These are phyloP conservation scores for Cinnamomum chago DNA, from an alignment of 164 flowering plant genomes.

Conservation along the genomic window DNA sequence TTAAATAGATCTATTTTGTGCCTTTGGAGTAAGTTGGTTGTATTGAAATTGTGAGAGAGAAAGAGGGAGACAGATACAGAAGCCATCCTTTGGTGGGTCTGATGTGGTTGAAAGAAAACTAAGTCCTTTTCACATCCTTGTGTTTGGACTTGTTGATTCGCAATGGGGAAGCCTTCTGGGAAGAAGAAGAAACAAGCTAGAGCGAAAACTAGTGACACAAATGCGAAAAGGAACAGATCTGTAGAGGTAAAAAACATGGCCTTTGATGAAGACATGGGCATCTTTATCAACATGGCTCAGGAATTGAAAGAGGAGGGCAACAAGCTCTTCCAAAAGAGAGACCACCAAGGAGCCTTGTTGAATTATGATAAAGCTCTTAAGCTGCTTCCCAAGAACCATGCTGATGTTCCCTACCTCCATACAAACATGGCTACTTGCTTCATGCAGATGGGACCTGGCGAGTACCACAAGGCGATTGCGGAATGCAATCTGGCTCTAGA, in stretches of 20 bases:
- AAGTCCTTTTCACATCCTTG: too few species aligned
- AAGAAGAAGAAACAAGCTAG: constrained; percentile 48
- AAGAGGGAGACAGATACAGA: too few species aligned
- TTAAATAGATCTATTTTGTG: too few species aligned
- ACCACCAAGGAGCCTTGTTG: constrained; percentile 67
- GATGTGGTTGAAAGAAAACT: too few species aligned
- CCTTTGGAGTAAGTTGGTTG: too few species aligned
- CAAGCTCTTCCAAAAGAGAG: constrained; percentile 66
- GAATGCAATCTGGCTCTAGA: constrained; percentile 86
- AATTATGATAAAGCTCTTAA: constrained; percentile 80
- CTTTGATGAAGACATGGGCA: constrained; percentile 47
- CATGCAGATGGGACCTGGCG: constrained; percentile 79
- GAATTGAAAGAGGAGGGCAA: constrained; percentile 82
- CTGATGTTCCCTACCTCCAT: constrained; percentile 58
- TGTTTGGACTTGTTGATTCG: neutral
- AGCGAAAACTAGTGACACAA: constrained; percentile 23
- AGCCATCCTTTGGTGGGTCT: too few species aligned
- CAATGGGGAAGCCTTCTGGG: constrained; percentile 60
- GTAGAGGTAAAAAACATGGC: constrained; percentile 22
- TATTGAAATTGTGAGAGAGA: too few species aligned
- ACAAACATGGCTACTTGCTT: constrained; percentile 82
- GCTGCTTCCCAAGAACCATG: constrained; percentile 64
- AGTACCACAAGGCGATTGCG: constrained; percentile 64
- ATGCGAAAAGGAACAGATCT: constrained; percentile 24
- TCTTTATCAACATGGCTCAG: constrained; percentile 59